phyloP scores from a whole-genome alignment of 305 asterid genomes.

The Vinca major region DNA sequence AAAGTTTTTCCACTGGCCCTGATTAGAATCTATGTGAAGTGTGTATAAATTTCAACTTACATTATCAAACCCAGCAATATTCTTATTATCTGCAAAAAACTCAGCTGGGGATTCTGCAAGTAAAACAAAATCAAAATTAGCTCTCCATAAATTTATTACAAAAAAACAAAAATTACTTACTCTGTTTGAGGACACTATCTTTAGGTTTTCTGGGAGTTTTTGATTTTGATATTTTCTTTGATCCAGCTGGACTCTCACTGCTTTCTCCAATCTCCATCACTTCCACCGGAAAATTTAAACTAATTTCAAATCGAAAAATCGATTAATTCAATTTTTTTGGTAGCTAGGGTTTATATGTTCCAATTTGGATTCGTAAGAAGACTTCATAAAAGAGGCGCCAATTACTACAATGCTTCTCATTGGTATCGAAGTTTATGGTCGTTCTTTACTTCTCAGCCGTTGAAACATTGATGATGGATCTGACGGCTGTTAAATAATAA shows the following conservation, averaged over 20 bases:
- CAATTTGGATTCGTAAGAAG: not conserved
- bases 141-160: not conserved
- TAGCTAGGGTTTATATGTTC: constrained; percentile 1
- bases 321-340: not conserved
- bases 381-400: not conserved
- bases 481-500: not conserved
- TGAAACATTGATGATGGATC: not conserved
- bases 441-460: not conserved
- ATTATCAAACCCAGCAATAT: constrained; percentile 86
- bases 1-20: not conserved
- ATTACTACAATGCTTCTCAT: not conserved
- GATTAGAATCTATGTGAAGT: not conserved
- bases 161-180: constrained; percentile 20
- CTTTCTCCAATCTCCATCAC: constrained; percentile 42
- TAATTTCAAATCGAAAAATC: not conserved
- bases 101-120: constrained; percentile 86
- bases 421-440: not conserved
- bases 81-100: constrained; percentile 88
- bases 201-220: constrained; percentile 53
- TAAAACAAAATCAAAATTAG: constrained; percentile 14
- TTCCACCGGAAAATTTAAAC: constrained; percentile 9
- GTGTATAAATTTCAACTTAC: constrained; percentile 33
- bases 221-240: constrained; percentile 36
- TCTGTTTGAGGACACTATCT: constrained; percentile 68
- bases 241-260: constrained; percentile 41